Evolutionary conservation across 192 early-diverging fungal species (phyloP), one percentile per base, ranked within the genome.

Genomic region (Backusella sp.): DNA sequence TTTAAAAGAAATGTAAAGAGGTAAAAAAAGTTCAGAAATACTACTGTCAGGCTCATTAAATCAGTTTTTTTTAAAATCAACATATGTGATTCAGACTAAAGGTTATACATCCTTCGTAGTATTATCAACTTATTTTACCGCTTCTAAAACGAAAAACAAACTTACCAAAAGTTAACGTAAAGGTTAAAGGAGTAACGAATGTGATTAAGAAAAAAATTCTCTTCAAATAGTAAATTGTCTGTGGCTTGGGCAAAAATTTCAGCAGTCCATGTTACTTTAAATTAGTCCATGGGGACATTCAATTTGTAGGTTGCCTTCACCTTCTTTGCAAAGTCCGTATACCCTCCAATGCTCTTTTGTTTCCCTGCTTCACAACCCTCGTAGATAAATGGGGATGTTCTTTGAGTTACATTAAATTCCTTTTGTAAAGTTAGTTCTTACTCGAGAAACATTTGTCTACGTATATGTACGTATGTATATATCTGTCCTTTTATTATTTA

Each of bases 321-420:
- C 21, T 67, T 44, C 68, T 79, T 46, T n/a, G 69, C 74, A 78
- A 86, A 84, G 8, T 80, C 81, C 2, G 66, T 76, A 59, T 83
- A 86, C 17, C 85, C 85, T 14, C 85, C 85, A 37, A 86, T 65
- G 41, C 82, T 77, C 74, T 73, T 77, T 39, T 77, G 75, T 8
- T 80, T 49, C 12, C 66, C 37, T 36, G 59, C 32, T 9, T 69
- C 75, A 78, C 85, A 86, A 4, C 85, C 85, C 70, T 86, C 82
- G 70, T 86, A 86, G 68, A 86, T 83, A 52, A 86, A 86, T 26
- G 85, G 85, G 0, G 85, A 86, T 21, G 85, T 80, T 42, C 70
- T 72, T 68, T 86, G 85, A 21, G 56, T 44, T 36, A 77, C 65
- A 34, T 75, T 62, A 23, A 76, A 73, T 19, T 77, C 46, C 68